phyloP scores from a whole-genome alignment of 306 rosid genomes.

The Fragaria vesca region DNA sequence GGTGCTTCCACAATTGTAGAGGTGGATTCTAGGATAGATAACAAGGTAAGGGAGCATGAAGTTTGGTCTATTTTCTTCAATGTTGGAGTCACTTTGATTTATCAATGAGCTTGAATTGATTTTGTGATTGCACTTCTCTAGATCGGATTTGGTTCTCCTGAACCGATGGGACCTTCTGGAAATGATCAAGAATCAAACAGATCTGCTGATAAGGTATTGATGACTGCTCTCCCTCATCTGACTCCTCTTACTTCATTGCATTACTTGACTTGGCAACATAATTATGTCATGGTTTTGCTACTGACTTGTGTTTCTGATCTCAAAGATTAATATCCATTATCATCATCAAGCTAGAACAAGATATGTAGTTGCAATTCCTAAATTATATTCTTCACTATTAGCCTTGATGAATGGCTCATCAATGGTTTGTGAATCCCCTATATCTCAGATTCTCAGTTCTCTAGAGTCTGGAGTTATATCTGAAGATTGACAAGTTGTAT shows the following conservation, averaged over 20 bases:
- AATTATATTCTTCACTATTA: background rate
- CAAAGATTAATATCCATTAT: background rate
- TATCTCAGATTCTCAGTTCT: background rate
- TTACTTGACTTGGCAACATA: background rate
- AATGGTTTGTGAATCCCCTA: background rate
- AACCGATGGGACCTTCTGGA: conserved; percentile 43
- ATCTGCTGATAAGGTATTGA: conserved; percentile 60
- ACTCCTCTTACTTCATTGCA: background rate
- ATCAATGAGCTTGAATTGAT: conserved; percentile 9
- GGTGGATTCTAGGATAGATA: conserved; percentile 44
- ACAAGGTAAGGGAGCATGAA: conserved; percentile 42
- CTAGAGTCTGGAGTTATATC: background rate
- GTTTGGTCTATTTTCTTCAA: conserved; percentile 8
- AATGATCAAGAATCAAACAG: conserved; percentile 57
- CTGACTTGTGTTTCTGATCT: conserved; percentile 3
- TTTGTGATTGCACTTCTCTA: conserved; percentile 30
- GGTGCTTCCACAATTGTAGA: conserved; percentile 46
- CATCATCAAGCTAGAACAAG: background rate
- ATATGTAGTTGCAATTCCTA: background rate
- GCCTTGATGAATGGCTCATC: conserved; percentile 2
- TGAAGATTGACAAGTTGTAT: background rate
- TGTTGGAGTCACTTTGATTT: no score
- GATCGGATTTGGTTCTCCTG: conserved; percentile 56
- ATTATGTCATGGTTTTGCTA: conserved; percentile 12
- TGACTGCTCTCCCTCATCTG: background rate